A percentile compares a stretch with the other conserved stretches of the same genome.
Conservation (phyloP, 2,329 filamentous ascomycete species). For the Penicillium expansum region DNA sequence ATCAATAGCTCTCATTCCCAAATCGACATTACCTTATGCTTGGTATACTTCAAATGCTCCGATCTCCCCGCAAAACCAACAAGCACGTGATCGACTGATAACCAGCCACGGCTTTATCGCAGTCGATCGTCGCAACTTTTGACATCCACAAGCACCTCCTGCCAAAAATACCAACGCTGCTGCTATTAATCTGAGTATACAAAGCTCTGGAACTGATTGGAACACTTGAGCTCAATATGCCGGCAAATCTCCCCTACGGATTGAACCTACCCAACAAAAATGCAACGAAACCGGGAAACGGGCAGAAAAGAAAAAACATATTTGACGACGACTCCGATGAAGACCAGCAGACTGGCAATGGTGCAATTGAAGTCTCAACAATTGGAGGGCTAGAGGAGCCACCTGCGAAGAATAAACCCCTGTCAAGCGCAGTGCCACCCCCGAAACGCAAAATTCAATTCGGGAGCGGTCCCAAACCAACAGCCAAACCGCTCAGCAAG, state of each 20-base stretch:
- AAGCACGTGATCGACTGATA: slow-evolving; percentile 19
- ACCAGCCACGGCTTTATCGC: slow-evolving; percentile 15
- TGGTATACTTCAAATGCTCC: not conserved
- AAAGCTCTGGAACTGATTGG: not conserved
- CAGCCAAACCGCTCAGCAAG: slow-evolving; percentile 35
- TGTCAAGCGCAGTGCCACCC: slow-evolving; percentile 22
- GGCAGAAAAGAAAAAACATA: slow-evolving; percentile 48
- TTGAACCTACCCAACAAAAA: slow-evolving; percentile 44
- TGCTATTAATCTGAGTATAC: not conserved
- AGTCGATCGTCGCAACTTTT: slow-evolving; percentile 12
- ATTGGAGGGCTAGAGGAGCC: slow-evolving; percentile 37
- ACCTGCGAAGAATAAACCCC: slow-evolving; percentile 17
- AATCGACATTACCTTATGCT: not conserved
- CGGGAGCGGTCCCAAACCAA: slow-evolving; percentile 24
- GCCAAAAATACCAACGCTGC: not conserved
- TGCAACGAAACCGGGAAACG: slow-evolving; percentile 29
- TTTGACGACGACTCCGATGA: slow-evolving; percentile 47
- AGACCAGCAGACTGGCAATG: slow-evolving; percentile 20
- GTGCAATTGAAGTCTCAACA: slow-evolving; percentile 37
- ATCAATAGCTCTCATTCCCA: too few relatives aligned
- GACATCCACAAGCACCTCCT: slow-evolving; percentile 5
- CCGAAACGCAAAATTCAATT: slow-evolving; percentile 37
- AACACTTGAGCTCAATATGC: slow-evolving; percentile 14
- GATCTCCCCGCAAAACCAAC: slow-evolving; percentile 13
- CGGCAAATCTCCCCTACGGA: slow-evolving; percentile 41